A percentile compares a stretch with the other conserved stretches of the same genome.
These are phyloP conservation scores for Agastache rugosa DNA, from an alignment of 257 asterid genomes.

Conservation along the genomic window DNA sequence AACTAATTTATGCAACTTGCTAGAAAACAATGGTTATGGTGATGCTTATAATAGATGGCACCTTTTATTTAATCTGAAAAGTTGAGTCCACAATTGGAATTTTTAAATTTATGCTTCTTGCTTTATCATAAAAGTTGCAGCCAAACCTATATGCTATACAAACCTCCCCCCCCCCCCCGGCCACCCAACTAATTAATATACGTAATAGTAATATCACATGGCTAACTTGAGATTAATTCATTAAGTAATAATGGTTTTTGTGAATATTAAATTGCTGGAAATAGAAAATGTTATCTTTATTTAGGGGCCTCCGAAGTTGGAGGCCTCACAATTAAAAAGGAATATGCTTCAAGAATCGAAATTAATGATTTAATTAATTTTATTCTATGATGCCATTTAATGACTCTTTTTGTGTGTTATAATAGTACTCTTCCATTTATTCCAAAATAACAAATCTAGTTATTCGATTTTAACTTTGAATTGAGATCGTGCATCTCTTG, in stretches of 20 bases:
- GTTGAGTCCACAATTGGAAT: constrained; percentile 23
- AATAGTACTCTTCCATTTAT: too few relatives aligned
- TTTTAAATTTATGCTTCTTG: constrained; percentile 2
- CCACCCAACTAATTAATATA: background rate
- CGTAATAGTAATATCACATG: constrained; percentile 37
- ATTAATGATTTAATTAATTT: constrained; percentile 16
- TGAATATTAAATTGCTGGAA: constrained; percentile 25
- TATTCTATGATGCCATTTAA: constrained; percentile 24
- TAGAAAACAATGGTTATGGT: constrained; percentile 1
- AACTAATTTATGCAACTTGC: constrained; percentile 34
- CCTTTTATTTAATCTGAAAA: constrained; percentile 33
- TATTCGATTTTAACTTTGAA: background rate
- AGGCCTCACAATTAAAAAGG: background rate
- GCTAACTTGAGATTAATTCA: constrained; percentile 27
- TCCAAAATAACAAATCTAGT: too few relatives aligned
- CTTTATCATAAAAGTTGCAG: constrained; percentile 37
- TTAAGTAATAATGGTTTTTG: constrained; percentile 22
- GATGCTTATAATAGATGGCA: constrained; percentile 33
- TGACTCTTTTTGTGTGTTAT: background rate
- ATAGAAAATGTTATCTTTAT: background rate
- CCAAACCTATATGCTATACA: constrained; percentile 28
- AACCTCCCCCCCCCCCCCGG: too few relatives aligned
- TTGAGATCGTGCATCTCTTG: background rate
- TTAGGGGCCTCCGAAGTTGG: constrained; percentile 31
- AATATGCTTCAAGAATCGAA: constrained; percentile 41